These are phyloP conservation scores for Candida wancherniae DNA, from an alignment of 805 yeast genomes.

Conservation along the genomic window DNA sequence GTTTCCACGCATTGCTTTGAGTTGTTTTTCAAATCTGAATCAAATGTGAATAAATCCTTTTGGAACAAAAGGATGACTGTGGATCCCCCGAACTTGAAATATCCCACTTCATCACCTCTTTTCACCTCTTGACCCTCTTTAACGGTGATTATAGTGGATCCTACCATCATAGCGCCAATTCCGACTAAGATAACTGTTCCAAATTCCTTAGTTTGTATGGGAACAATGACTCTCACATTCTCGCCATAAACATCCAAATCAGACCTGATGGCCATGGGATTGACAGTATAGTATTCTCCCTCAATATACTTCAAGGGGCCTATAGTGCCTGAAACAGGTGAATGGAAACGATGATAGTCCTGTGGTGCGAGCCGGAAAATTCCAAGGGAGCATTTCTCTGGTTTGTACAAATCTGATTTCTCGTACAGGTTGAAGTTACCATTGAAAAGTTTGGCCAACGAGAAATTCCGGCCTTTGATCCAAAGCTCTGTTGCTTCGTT, in stretches of 20 bases:
- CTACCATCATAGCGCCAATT: slow-evolving; percentile 99
- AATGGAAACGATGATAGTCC: slow-evolving; percentile 92
- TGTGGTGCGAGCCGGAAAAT: slow-evolving; percentile 93
- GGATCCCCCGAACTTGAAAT: slow-evolving; percentile 94
- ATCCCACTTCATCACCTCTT: slow-evolving; percentile 85
- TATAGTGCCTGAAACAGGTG: slow-evolving; percentile 73
- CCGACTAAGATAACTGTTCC: slow-evolving; percentile 75
- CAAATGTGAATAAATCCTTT: slow-evolving; percentile 49
- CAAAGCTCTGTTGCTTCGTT: slow-evolving; percentile 66
- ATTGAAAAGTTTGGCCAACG: slow-evolving; percentile 56
- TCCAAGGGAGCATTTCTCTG: slow-evolving; percentile 55
- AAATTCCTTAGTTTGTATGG: slow-evolving; percentile 70
- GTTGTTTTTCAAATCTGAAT: slow-evolving; percentile 66
- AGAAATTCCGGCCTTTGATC: slow-evolving; percentile 83
- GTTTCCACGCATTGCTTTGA: slow-evolving; percentile 74
- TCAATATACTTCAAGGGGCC: slow-evolving; percentile 64
- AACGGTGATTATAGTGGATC: slow-evolving; percentile 73
- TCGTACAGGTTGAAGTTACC: slow-evolving; percentile 42
- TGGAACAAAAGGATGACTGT: slow-evolving; percentile 71
- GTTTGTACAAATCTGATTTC: slow-evolving; percentile 27
- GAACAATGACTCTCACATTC: slow-evolving; percentile 73
- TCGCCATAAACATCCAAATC: slow-evolving; percentile 90
- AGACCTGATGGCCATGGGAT: slow-evolving; percentile 94
- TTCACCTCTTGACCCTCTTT: slow-evolving; percentile 51
- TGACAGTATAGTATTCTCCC: slow-evolving; percentile 93